Evolutionary conservation across 306 rosid species (phyloP), one percentile per base, ranked within the genome.

Genomic region (Cucurbita ficifolia): DNA sequence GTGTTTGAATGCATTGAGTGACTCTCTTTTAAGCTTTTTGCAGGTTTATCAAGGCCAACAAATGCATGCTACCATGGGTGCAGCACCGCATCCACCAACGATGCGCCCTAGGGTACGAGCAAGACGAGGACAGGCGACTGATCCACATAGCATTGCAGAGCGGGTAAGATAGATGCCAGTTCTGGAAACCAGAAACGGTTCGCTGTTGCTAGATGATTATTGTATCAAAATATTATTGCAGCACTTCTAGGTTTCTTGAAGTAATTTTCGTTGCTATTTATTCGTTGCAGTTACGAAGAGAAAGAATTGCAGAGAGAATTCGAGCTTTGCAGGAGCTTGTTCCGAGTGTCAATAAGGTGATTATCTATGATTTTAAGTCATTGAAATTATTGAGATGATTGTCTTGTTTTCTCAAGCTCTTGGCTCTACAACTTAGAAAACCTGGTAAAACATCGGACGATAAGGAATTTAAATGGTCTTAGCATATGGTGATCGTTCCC

Each of bases 101-200:
- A 89, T 91, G 99, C 96, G 97, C 54, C 99, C 97, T 14, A 87
- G 99, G 83, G 90, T 94, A 72, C 88, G 99, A 58, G 97, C 99
- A 56, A 85, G 97, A 84, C 85, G 99, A 82, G 99, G 99, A 72
- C 99, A 94, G 79, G 99, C 99, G 72, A 94, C 99, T 14, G 99
- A 94, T 86, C 97, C 99, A 69, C 99, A 94, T 78, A 94, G 99
- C 86, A 94, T 91, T 68, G 99, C 99, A 73, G 99, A 94, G 83
- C 87, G 99, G 88, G 99, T 89, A 81, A 72, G 86, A 76, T 75
- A 70, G 74, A 53, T 2, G 8, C 48, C 10, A 49, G n/a, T 45
- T 68, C 53, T 18, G 45, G 21, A 54, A 18, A 72, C 13, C 18
- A 72, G 38, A 72, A 53, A 38, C 19, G 21, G 42, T 33, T 46